Conservation (phyloP, 345 rosid species). For the Gossypium herbaceum region DNA sequence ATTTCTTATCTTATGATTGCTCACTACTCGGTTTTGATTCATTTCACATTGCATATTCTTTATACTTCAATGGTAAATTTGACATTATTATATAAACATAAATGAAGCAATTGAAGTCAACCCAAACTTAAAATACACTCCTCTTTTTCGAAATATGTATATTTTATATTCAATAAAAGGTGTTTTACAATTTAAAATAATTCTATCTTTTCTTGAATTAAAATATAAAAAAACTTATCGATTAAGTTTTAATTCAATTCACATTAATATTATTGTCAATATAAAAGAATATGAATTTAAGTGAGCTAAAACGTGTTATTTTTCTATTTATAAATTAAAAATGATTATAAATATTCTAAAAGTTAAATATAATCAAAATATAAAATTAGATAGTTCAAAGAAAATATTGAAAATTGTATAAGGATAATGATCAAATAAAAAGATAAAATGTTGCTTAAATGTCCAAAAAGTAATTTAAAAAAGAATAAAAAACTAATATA, state of each 20-base stretch:
- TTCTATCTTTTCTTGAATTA: no score
- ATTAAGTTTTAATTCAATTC: fast-evolving
- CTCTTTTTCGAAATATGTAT: no score
- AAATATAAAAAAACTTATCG: no score
- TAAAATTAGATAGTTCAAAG: no score
- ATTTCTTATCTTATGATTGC: slow-evolving; percentile 3
- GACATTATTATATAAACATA: not conserved
- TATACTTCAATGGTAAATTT: not conserved
- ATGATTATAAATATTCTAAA: fast-evolving
- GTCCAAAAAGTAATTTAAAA: no score
- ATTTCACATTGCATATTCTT: slow-evolving; percentile 8
- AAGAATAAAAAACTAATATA: not conserved
- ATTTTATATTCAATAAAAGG: no score
- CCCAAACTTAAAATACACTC: no score
- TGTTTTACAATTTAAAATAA: no score
- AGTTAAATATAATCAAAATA: no score
- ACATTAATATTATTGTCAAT: fast-evolving
- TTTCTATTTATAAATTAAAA: fast-evolving
- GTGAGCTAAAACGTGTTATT: fast-evolving
- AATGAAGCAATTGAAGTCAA: not conserved
- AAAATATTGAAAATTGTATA: no score
- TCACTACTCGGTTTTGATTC: slow-evolving; percentile 5
- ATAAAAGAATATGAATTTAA: fast-evolving
- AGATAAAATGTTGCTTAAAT: no score
- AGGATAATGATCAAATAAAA: no score